Evolutionary conservation across 768 basidiomycete genomes (phyloP), one percentile per base, ranked within the genome.

Genomic region (Tremella yokohamensis): DNA sequence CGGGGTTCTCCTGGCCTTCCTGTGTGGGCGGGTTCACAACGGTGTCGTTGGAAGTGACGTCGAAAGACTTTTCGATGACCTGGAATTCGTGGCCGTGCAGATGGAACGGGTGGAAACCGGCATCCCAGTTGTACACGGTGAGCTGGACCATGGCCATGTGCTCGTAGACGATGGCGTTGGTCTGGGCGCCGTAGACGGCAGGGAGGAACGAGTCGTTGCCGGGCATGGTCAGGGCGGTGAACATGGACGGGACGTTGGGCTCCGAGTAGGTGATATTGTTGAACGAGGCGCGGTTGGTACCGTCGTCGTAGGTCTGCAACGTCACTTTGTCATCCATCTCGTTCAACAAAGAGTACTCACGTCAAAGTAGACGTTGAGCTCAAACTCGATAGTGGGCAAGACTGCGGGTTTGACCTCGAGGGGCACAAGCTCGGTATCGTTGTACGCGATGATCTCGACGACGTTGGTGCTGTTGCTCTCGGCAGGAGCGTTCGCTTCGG

Each of bases 1-100:
- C 84, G 1, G 93, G 94, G 78, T 98, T 99, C 0, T 79, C 73
- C 66, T 90, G 87, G 13, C 83, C 85, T 77, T 90, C 88, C 20
- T 81, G 79, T 56, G 90, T 78, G 0, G 88, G 85, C 13, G 90
- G 91, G 77, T 94, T 94, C 48, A 92, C 79, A 1, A 78, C 67
- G 0, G 88, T 83, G 76, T 97, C 88, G 66, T 82, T 77, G 2
- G 79, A 79, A 0, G 83, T 83, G 65, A 85, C 90, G 71, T 93
- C 83, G 54, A 80, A 64, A 1, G 84, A 82, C 54, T 87, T 85
- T 56, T 84, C 81, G 19, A 94, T 85, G 61, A 98, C 82, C 79
- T 88, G 86, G 78, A 85, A 83, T 67, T 86, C 85, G 79, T 94
- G 89, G 0, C 92, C 92, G 76, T 94, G 91, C 54, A 93, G 76